These are phyloP conservation scores for Conticribra weissflogii DNA, from an alignment of 108 stramenopile genomes.

Conservation along the genomic window DNA sequence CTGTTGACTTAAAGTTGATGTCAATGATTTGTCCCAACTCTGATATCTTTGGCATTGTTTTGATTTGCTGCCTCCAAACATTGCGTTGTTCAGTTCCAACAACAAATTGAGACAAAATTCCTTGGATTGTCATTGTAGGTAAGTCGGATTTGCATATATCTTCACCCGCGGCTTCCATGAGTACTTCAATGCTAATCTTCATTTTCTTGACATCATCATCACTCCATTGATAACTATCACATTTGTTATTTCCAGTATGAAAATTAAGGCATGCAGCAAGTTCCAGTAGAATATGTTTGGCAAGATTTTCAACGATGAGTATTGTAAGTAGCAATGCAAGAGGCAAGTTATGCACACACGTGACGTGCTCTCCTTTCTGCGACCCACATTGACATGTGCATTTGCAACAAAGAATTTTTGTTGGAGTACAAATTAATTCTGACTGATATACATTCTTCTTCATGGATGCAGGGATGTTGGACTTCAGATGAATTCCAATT, in stretches of 20 bases:
- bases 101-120: conserved; percentile 5
- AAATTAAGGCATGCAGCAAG: conserved; percentile 10
- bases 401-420: conserved; percentile 22
- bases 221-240: neutral
- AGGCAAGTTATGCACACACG: conserved; percentile 10
- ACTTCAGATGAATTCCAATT: conserved; percentile 10
- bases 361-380: conserved; percentile 2
- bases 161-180: conserved; percentile 27
- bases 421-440: conserved; percentile 8
- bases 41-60: conserved; percentile 14
- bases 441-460: conserved; percentile 13
- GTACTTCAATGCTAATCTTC: conserved; percentile 14
- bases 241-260: neutral
- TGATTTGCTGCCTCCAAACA: conserved; percentile 17
- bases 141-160: neutral
- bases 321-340: conserved; percentile 2
- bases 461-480: conserved; percentile 19
- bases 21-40: conserved; percentile 4
- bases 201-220: conserved; percentile 2
- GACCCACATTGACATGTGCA: conserved; percentile 33
- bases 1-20: conserved; percentile 16
- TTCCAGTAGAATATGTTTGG: conserved; percentile 12
- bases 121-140: neutral
- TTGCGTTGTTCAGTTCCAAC: conserved; percentile 3
- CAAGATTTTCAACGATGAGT: conserved; percentile 17